phyloP scores from a whole-genome alignment of 225 moss, liverwort and hornwort genomes.

The Thuidium tamariscinum region DNA sequence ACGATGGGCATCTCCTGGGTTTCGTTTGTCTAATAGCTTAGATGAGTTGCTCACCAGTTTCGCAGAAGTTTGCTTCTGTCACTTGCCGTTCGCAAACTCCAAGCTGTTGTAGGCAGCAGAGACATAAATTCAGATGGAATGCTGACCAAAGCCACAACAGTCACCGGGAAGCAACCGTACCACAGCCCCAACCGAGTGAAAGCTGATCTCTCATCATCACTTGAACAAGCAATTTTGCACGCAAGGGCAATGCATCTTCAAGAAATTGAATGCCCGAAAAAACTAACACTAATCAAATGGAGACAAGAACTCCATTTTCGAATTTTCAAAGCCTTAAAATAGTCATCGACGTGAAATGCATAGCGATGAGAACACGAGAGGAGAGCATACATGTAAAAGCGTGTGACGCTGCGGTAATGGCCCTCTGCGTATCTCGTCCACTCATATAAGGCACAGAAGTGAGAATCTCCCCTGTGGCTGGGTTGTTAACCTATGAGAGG shows the following conservation, averaged over 20 bases:
- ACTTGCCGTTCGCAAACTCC: slow-evolving; percentile 59
- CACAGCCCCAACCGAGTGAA: background rate
- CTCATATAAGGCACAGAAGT: slow-evolving; percentile 68
- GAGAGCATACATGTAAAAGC: slow-evolving; percentile 47
- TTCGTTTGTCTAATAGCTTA: background rate
- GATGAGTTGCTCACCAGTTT: slow-evolving; percentile 47
- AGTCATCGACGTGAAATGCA: background rate
- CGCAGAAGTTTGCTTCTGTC: slow-evolving; percentile 77
- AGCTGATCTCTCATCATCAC: background rate
- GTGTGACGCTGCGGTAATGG: slow-evolving; percentile 64
- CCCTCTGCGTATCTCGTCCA: slow-evolving; percentile 50
- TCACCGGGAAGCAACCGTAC: background rate
- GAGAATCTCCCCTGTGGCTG: slow-evolving; percentile 78
- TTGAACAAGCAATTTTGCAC: background rate
- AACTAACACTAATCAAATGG: background rate
- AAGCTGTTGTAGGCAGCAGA: slow-evolving; percentile 29
- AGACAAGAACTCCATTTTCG: background rate
- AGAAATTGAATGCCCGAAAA: background rate
- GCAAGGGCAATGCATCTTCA: background rate
- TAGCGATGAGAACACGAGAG: background rate
- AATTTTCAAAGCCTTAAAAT: background rate
- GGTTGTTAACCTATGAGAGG: slow-evolving; percentile 64
- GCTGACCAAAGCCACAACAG: background rate
- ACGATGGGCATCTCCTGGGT: background rate
- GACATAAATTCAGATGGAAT: background rate